Base-by-base conservation (phyloP, 768 basidiomycete genomes). In the Pleurotus sapidus region DNA sequence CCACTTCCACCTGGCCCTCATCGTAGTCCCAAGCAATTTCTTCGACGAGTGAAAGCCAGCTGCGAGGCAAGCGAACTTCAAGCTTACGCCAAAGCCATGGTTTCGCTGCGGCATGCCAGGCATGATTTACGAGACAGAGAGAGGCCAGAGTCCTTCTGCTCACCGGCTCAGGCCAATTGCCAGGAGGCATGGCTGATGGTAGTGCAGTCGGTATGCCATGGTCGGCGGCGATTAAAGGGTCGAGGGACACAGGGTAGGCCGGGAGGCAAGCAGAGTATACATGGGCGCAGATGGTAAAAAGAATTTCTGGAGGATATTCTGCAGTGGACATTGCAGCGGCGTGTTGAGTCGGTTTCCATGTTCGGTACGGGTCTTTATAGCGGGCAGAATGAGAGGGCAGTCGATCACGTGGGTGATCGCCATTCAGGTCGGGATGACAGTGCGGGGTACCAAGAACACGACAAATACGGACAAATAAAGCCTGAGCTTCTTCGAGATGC, bases 81-180 rank as follows among this genome's bases (percentile, higher is more conserved):
- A 94, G 75, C 59, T 85, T 85, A 57, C 82, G 83, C 91, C 92
- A 95, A 4, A 95, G 74, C 89, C 88, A 94, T 0, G 91, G 91
- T 63, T 87, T 88, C n/a, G 92, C 89, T 1, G 90, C 92, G 25
- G 84, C 81, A 65, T 85, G 84, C 88, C 89, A 93, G 2, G 84
- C 78, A 64, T 77, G 88, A 65, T 85, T 90, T 43, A 92, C 90
- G 59, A 90, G 81, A 64, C 88, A 91, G 45, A 93, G 84, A 62
- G 71, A 84, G 4, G 83, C 77, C 18, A 95, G 77, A 0, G 92
- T 86, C 57, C 71, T 77, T 11, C 91, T 83, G 23, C 84, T 77
- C 27, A 84, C 64, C 4, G 82, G 76, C 60, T 93, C 91, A 0
- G 88, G 73, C 84, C 86, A 91, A 66, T 83, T 80, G 14, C 82